Evolutionary conservation across 495 filamentous ascomycete genomes (phyloP).

Genomic region (Penicillium pulvis): DNA sequence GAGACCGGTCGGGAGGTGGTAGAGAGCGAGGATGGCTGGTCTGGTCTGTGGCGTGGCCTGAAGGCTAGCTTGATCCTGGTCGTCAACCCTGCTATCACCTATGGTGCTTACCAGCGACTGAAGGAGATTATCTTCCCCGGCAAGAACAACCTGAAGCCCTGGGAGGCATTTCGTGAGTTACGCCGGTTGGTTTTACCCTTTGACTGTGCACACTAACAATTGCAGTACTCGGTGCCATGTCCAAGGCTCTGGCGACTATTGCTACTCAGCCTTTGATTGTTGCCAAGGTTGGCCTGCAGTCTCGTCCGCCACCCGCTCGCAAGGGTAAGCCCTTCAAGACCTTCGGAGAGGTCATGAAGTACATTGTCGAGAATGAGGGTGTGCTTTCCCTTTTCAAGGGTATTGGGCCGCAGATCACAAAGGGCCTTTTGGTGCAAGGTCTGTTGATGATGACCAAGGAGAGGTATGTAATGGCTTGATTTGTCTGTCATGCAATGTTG

Average conservation of each 20-base stretch:
- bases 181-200: not conserved
- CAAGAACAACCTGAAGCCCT: slow-evolving; percentile 73
- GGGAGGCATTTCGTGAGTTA: slow-evolving; percentile 87
- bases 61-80: slow-evolving; percentile 97
- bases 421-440: slow-evolving; percentile 92
- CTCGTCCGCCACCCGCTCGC: slow-evolving; percentile 79
- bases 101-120: slow-evolving; percentile 92
- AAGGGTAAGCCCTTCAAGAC: slow-evolving; percentile 92
- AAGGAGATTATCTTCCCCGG: slow-evolving; percentile 77
- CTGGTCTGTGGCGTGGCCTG: slow-evolving; percentile 89
- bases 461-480: slow-evolving; percentile 58
- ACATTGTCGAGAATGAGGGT: slow-evolving; percentile 89
- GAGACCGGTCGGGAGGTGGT: slow-evolving; percentile 90
- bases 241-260: slow-evolving; percentile 90
- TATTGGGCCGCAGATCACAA: slow-evolving; percentile 90
- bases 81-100: slow-evolving; percentile 96
- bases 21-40: slow-evolving; percentile 84
- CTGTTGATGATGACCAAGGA: slow-evolving; percentile 99
- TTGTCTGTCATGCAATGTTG: slow-evolving; percentile 23
- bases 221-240: slow-evolving; percentile 85
- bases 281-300: slow-evolving; percentile 95
- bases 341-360: slow-evolving; percentile 92
- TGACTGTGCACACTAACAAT: slow-evolving; percentile 19
- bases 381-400: slow-evolving; percentile 86
- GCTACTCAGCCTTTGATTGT: slow-evolving; percentile 96